These are phyloP conservation scores for Penicillium hordei DNA, from an alignment of 2,329 filamentous ascomycete genomes.

Conservation along the genomic window DNA sequence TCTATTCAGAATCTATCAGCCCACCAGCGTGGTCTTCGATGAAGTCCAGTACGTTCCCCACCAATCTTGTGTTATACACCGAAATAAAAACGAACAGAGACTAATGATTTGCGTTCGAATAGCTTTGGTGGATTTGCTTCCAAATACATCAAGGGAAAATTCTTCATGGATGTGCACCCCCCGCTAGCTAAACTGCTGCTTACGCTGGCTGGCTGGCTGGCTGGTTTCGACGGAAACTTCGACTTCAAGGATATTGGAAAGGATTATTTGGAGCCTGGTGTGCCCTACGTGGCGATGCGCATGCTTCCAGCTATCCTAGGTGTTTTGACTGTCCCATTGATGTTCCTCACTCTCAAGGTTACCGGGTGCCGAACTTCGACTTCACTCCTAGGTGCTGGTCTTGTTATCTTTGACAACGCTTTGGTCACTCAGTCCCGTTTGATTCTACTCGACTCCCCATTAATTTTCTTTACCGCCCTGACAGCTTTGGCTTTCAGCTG, in stretches of 20 bases:
- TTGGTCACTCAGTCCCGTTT: conserved; percentile 91
- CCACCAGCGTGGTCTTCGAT: conserved; percentile 95
- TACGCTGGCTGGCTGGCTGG: conserved; percentile 89
- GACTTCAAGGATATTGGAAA: conserved; percentile 99
- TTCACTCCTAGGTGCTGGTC: conserved; percentile 74
- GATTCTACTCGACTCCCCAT: conserved; percentile 92
- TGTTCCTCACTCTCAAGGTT: conserved; percentile 93
- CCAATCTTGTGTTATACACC: conserved; percentile 2
- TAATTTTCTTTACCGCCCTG: conserved; percentile 89
- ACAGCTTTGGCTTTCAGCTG: conserved; percentile 87
- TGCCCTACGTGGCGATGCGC: conserved; percentile 97
- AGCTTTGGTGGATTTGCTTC: conserved; percentile 97
- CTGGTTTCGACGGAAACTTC: conserved; percentile 91
- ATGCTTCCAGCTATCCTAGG: conserved; percentile 87
- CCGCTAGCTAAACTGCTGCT: conserved; percentile 96
- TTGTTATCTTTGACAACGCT: conserved; percentile 96
- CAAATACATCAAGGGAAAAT: conserved; percentile 98
- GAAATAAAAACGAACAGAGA: neutral
- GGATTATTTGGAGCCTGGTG: conserved; percentile 90
- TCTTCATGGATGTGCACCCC: conserved; percentile 99
- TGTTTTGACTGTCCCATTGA: conserved; percentile 81
- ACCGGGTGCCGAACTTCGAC: conserved; percentile 84
- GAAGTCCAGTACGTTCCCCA: conserved; percentile 83
- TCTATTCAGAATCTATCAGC: conserved; percentile 93
- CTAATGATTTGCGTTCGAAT: conserved; percentile 15